A percentile compares a stretch with the other conserved stretches of the same genome.
phyloP scores from a whole-genome alignment of 1,139 yeast species.

The Debaryomyces sp. region DNA sequence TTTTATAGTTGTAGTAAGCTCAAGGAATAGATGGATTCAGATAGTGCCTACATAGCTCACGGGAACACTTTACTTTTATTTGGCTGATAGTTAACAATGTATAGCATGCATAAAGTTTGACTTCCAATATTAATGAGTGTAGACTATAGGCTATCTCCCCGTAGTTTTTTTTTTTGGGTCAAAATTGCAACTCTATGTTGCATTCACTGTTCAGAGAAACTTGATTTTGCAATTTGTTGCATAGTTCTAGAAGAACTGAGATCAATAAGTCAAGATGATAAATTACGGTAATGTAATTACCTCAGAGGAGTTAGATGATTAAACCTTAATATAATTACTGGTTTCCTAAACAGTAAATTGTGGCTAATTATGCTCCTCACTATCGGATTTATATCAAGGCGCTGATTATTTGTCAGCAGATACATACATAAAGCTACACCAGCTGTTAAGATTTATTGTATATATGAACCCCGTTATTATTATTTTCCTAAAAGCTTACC shows the following conservation, averaged over 20 bases:
- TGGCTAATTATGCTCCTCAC: background rate
- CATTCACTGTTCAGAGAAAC: no score
- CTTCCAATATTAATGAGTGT: no score
- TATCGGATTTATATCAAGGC: no score
- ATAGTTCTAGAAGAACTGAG: background rate
- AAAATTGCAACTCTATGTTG: background rate
- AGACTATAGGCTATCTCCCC: background rate
- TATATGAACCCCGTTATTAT: no score
- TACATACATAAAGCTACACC: background rate
- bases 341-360: background rate
- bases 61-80: background rate
- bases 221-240: background rate
- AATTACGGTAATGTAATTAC: background rate
- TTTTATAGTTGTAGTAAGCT: background rate
- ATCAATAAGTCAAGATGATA: background rate
- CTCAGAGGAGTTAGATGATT: background rate
- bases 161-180: no score
- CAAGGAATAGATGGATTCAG: background rate
- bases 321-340: background rate
- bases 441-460: no score
- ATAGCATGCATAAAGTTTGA: no score
- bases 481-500: no score
- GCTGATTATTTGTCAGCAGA: background rate
- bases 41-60: background rate
- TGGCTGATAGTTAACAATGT: no score